phyloP scores from a whole-genome alignment of 495 filamentous ascomycete genomes.

The Beverwykella pulmonaria region DNA sequence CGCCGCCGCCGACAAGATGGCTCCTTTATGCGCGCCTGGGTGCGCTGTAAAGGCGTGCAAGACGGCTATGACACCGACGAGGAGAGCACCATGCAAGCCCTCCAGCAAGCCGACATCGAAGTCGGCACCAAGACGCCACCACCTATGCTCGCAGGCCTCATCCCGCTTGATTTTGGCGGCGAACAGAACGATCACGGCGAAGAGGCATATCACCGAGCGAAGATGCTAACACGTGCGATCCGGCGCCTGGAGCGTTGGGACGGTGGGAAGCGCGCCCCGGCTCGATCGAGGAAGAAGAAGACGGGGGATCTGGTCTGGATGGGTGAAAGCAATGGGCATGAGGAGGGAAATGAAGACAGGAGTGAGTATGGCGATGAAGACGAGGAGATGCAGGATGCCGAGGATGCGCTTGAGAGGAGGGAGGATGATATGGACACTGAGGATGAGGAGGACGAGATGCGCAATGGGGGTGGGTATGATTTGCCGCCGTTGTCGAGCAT shows the following conservation, averaged over 20 bases:
- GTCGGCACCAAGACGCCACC: conserved; percentile 14
- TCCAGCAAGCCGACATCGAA: conserved; percentile 17
- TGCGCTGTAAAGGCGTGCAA: conserved; percentile 64
- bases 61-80: conserved; percentile 79
- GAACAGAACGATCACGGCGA: conserved; percentile 44
- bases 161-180: conserved; percentile 21
- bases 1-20: conserved; percentile 59
- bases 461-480: conserved; percentile 5
- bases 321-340: conserved; percentile 10
- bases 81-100: conserved; percentile 49
- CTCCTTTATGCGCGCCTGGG: conserved; percentile 66
- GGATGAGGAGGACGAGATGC: conserved; percentile 33
- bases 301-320: conserved; percentile 11
- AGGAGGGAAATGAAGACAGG: conserved; percentile 20
- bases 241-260: conserved; percentile 46
- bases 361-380: conserved; percentile 27
- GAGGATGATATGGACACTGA: conserved; percentile 38
- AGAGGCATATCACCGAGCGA: conserved; percentile 38
- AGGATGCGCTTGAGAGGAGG: conserved; percentile 28
- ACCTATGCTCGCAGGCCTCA: conserved; percentile 27
- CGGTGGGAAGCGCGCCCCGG: conserved; percentile 12
- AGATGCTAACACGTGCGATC: conserved; percentile 30
- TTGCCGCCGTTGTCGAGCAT: conserved; percentile 16
- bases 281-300: conserved; percentile 19
- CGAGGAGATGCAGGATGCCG: conserved; percentile 30